Evolutionary conservation across 2,329 filamentous ascomycete species (phyloP).

Genomic region (Nemania diffusa): DNA sequence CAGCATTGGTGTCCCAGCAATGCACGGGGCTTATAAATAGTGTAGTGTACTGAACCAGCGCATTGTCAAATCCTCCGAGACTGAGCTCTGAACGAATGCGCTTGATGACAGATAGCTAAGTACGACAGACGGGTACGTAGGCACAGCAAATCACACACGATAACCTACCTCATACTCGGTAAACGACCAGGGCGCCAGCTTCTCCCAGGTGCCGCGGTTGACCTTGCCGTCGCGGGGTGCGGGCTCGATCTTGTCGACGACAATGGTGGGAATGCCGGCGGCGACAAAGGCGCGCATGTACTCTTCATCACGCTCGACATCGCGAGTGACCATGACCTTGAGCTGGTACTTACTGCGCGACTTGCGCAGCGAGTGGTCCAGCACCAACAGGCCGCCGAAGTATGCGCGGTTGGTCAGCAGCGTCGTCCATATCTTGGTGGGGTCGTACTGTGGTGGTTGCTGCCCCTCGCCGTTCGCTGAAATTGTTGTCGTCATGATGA

Average conservation of each 20-base stretch:
- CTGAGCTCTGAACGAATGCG: slow-evolving; percentile 21
- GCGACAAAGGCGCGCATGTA: slow-evolving; percentile 50
- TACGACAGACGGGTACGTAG: not conserved
- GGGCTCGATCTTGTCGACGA: slow-evolving; percentile 51
- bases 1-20: slow-evolving; percentile 12
- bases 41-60: slow-evolving; percentile 1
- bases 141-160: slow-evolving; percentile 7
- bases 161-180: slow-evolving; percentile 48
- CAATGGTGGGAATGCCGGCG: slow-evolving; percentile 49
- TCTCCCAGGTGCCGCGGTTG: slow-evolving; percentile 51
- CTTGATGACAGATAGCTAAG: slow-evolving; percentile 5
- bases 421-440: slow-evolving; percentile 50
- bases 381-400: slow-evolving; percentile 47
- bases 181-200: slow-evolving; percentile 50
- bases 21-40: not conserved
- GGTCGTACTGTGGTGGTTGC: slow-evolving; percentile 40
- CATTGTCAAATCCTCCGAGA: slow-evolving; percentile 13
- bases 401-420: slow-evolving; percentile 49
- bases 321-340: slow-evolving; percentile 49
- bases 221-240: slow-evolving; percentile 49
- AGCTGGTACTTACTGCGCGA: slow-evolving; percentile 46
- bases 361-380: slow-evolving; percentile 47
- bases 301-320: slow-evolving; percentile 49
- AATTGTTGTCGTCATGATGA: slow-evolving; percentile 30
- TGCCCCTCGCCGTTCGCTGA: slow-evolving; percentile 21